Conservation (phyloP, 345 rosid genomes). For the Trapa bicornis region DNA sequence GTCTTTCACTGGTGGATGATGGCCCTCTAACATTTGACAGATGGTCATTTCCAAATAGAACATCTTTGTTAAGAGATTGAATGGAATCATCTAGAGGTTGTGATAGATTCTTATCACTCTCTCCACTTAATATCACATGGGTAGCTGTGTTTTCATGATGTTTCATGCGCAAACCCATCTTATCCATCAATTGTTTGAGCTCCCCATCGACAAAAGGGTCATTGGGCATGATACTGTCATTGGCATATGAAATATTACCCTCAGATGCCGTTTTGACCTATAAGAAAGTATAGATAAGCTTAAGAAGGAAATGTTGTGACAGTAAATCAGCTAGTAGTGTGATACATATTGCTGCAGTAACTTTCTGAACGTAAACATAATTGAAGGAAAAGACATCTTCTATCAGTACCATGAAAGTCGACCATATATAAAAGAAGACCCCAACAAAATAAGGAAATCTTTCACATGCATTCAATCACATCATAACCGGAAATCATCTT, state of each 20-base stretch:
- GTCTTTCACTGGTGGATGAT: conserved; percentile 19
- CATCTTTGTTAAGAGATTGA: conserved; percentile 17
- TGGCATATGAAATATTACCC: conserved; percentile 25
- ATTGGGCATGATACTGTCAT: conserved; percentile 24
- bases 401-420: neutral
- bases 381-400: neutral
- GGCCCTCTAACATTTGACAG: conserved; percentile 26
- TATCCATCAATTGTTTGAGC: conserved; percentile 23
- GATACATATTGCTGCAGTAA: too few relatives aligned
- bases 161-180: conserved; percentile 22
- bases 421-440: neutral
- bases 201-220: conserved; percentile 26
- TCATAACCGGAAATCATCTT: neutral
- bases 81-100: conserved; percentile 29
- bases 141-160: conserved; percentile 26
- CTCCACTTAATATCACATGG: conserved; percentile 16
- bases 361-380: too few relatives aligned
- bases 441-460: neutral
- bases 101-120: conserved; percentile 23
- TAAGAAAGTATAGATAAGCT: conserved; percentile 2
- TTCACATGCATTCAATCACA: neutral
- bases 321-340: neutral
- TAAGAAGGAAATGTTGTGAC: neutral
- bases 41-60: conserved; percentile 23
- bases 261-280: conserved; percentile 51